Evolutionary conservation across 345 rosid species (phyloP).

Genomic region (Linum usitatissimum): DNA sequence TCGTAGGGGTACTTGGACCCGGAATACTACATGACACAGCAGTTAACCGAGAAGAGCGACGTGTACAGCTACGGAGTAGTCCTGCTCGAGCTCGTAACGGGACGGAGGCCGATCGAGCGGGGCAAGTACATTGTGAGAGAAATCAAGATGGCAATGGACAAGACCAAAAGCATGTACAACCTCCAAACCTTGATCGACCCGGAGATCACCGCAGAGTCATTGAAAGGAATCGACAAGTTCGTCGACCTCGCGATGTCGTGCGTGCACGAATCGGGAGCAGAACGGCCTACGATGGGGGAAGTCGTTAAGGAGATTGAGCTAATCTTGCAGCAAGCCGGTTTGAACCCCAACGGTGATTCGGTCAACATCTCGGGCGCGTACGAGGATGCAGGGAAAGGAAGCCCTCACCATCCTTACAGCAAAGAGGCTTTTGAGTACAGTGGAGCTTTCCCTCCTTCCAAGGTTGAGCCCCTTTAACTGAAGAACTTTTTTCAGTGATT

Average conservation of each 20-base stretch:
- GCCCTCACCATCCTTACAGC: conserved; percentile 30
- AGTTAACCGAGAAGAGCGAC: conserved; percentile 83
- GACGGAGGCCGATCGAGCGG: conserved; percentile 60
- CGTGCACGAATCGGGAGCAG: conserved; percentile 45
- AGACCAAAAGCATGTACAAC: conserved; percentile 40
- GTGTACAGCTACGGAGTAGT: conserved; percentile 90
- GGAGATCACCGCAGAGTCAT: conserved; percentile 31
- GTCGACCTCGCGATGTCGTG: conserved; percentile 57
- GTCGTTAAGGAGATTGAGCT: conserved; percentile 64
- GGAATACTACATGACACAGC: conserved; percentile 89
- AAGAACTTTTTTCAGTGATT: too few species aligned
- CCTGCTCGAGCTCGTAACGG: conserved; percentile 63
- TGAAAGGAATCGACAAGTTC: conserved; percentile 50
- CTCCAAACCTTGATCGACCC: conserved; percentile 62
- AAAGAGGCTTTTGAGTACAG: conserved; percentile 22
- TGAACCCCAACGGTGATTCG: conserved; percentile 45
- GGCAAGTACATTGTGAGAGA: conserved; percentile 86
- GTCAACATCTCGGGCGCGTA: conserved; percentile 45
- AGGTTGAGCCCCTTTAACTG: conserved; percentile 4
- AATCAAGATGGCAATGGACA: conserved; percentile 46
- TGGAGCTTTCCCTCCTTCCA: conserved; percentile 10
- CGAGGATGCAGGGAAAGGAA: conserved; percentile 26
- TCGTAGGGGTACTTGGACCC: conserved; percentile 84
- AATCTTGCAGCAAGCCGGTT: conserved; percentile 50
- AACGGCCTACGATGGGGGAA: conserved; percentile 69